phyloP scores from a whole-genome alignment of 345 rosid species.

The Eucalyptus dawsonii region DNA sequence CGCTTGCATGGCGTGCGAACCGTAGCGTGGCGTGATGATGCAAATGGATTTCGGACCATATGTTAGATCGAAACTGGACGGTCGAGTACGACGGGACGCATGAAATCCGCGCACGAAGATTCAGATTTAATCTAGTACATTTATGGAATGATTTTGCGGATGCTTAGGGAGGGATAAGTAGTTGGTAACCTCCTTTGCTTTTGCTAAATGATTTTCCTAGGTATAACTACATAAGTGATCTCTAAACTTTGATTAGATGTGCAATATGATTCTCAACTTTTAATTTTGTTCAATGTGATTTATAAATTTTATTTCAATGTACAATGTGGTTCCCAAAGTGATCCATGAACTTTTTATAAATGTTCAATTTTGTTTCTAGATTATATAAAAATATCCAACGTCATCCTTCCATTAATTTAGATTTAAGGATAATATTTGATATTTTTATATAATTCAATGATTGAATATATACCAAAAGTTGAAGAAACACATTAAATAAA shows the following conservation, averaged over 20 bases:
- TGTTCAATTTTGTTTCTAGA: no score
- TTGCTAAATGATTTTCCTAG: accelerated
- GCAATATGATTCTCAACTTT: accelerated
- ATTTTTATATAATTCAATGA: accelerated
- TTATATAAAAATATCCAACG: no score
- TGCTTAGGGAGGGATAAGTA: accelerated
- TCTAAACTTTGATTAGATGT: accelerated
- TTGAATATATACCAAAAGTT: accelerated
- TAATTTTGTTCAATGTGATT: accelerated
- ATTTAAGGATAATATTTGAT: accelerated
- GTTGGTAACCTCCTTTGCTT: background rate
- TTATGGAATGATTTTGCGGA: accelerated
- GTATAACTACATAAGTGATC: accelerated
- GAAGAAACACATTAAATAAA: accelerated
- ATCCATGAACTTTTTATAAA: accelerated
- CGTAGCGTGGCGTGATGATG: accelerated
- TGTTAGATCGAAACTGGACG: background rate
- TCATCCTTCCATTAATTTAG: accelerated
- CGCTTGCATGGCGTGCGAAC: background rate
- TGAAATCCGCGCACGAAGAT: background rate
- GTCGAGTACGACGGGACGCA: background rate
- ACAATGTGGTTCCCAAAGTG: accelerated
- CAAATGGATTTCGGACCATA: accelerated
- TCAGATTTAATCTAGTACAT: background rate
- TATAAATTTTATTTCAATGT: accelerated